A percentile compares a stretch with the other conserved stretches of the same genome.
These are phyloP conservation scores for Lodderomyces parapsilosis DNA, from an alignment of 1,139 yeast species.

Conservation along the genomic window DNA sequence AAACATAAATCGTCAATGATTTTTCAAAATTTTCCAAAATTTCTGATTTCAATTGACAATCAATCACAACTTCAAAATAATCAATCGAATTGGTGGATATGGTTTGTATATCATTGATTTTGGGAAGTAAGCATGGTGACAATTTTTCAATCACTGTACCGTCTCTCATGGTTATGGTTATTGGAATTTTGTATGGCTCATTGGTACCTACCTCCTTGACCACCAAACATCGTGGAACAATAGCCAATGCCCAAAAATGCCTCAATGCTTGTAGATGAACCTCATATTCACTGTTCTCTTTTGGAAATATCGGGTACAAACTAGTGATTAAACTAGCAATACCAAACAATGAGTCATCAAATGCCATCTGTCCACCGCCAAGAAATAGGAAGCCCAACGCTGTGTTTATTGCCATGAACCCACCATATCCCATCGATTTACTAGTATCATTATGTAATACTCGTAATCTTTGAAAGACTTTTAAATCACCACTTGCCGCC, in stretches of 20 bases:
- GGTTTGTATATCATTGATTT: constrained; percentile 45
- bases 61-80: constrained; percentile 44
- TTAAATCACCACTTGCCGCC: constrained; percentile 92
- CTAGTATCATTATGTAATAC: constrained; percentile 60
- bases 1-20: constrained; percentile 50
- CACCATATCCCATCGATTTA: constrained; percentile 57
- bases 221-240: constrained; percentile 76
- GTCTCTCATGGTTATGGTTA: constrained; percentile 42
- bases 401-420: constrained; percentile 75
- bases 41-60: constrained; percentile 37
- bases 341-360: constrained; percentile 63
- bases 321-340: constrained; percentile 75
- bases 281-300: constrained; percentile 41
- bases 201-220: constrained; percentile 67
- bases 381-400: constrained; percentile 85
- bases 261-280: constrained; percentile 82
- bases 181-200: constrained; percentile 51
- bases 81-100: constrained; percentile 43
- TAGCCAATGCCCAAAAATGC: constrained; percentile 89
- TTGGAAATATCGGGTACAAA: constrained; percentile 72
- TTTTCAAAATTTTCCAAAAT: constrained; percentile 44
- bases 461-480: constrained; percentile 70
- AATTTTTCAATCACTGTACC: constrained; percentile 29
- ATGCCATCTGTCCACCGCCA: constrained; percentile 92
- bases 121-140: constrained; percentile 75